Evolutionary conservation across 2,329 filamentous ascomycete species (phyloP), one percentile per base, ranked within the genome.

Genomic region (Dryadomyces quercivorus): DNA sequence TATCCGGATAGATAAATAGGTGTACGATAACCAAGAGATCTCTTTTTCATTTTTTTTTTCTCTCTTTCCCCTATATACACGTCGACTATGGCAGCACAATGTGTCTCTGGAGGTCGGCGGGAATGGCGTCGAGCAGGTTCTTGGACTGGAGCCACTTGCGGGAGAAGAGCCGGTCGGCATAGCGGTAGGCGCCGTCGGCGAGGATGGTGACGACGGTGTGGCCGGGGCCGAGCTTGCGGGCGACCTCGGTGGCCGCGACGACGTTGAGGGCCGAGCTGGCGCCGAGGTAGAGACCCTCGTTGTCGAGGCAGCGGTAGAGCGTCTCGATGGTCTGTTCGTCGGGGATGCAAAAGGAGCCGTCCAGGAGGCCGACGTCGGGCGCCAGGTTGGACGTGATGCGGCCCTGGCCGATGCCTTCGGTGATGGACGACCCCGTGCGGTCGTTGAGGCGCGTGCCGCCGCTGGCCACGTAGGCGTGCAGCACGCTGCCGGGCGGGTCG

Each of bases 271-370:
- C 87, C 22, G 88, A 95, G 72, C 89, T 95, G 42, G 93, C 93
- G 59, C 93, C 93, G 2, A 98, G 77, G 68, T 98, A 98, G 52
- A 98, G 72, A 2, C 93, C 93, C 68, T 98, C 93, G 71, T 97
- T 90, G 64, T 97, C 91, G 59, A 98, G 75, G 66, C 92, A 95
- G 60, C 92, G 77, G 73, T 97, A 98, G 47, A 98, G 89, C 93
- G 96, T 97, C 70, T 88, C 88, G 62, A 98, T 92, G 64, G 84
- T 94, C 80, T 95, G 91, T 73, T 93, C 90, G 66, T 98, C 93
- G 58, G 82, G 78, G 61, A 98, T 89, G 66, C 84, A 77, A 63
- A 98, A 65, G 40, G 89, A 88, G 56, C 85, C 91, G 70, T 97
- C 93, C 16, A 97, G 65, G 47, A 95, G 75, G 57, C 78, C 85